A percentile compares a stretch with the other conserved stretches of the same genome.
These are phyloP conservation scores for Pelargonium cotyledonis DNA, from an alignment of 441 rosid species.

Conservation along the genomic window DNA sequence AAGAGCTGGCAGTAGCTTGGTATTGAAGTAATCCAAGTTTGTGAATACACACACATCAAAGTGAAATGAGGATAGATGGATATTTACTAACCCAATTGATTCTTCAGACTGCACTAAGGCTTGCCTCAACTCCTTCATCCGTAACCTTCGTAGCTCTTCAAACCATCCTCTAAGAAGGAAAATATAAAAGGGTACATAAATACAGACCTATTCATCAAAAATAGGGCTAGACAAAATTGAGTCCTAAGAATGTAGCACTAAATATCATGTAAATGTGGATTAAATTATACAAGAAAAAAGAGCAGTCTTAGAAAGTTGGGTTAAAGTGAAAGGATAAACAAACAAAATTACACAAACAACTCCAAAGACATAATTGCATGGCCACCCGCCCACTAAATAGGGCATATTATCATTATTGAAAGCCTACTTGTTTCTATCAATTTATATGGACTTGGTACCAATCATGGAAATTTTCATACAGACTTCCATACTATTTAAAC, in stretches of 20 bases:
- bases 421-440: background rate
- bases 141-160: slow-evolving; percentile 74
- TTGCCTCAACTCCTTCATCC: slow-evolving; percentile 63
- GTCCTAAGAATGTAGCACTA: background rate
- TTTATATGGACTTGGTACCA: background rate
- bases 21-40: background rate
- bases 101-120: slow-evolving; percentile 64
- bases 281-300: too few relatives aligned
- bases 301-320: too few relatives aligned
- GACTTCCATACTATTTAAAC: background rate
- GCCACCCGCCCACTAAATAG: too few relatives aligned
- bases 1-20: background rate
- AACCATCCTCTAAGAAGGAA: slow-evolving; percentile 55
- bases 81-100: slow-evolving; percentile 65
- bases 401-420: background rate
- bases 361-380: too few relatives aligned
- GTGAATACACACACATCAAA: slow-evolving; percentile 9
- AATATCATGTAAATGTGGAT: background rate
- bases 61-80: slow-evolving; percentile 13
- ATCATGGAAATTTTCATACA: background rate
- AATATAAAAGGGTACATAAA: slow-evolving; percentile 11
- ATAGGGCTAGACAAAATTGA: background rate
- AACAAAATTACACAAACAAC: too few relatives aligned
- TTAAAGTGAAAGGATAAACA: too few relatives aligned
- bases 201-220: slow-evolving; percentile 1